A percentile compares a stretch with the other conserved stretches of the same genome.
Conservation (phyloP, 306 rosid genomes). For the Glycine tomentella region DNA sequence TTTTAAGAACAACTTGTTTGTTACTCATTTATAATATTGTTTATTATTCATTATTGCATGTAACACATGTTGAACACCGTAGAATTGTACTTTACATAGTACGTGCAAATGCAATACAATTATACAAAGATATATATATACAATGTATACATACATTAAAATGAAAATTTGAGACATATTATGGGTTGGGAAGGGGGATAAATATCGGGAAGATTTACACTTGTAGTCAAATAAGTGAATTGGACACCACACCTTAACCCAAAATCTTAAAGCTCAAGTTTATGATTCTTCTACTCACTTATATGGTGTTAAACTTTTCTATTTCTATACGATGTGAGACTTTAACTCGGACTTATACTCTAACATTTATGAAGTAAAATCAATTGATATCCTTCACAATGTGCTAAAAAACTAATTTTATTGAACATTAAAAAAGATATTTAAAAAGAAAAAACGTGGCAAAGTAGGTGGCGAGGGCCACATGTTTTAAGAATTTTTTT, state of each 20-base stretch:
- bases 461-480: background rate
- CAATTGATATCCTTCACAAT: background rate
- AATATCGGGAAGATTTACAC: no score
- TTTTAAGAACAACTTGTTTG: slow-evolving; percentile 9
- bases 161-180: background rate
- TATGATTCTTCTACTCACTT: no score
- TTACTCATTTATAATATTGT: background rate
- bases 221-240: no score
- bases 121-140: background rate
- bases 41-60: background rate
- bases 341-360: no score
- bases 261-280: no score
- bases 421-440: background rate
- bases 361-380: background rate
- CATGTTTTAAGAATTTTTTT: background rate
- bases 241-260: no score
- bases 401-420: background rate
- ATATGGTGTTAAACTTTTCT: no score
- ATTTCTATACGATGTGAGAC: no score
- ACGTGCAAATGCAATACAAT: slow-evolving; percentile 1
- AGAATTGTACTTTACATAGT: slow-evolving; percentile 20
- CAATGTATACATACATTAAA: background rate
- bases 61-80: background rate
- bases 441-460: background rate
- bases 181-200: no score